Conservation (phyloP, 352 stramenopile genomes). For the Detonula confervacea region DNA sequence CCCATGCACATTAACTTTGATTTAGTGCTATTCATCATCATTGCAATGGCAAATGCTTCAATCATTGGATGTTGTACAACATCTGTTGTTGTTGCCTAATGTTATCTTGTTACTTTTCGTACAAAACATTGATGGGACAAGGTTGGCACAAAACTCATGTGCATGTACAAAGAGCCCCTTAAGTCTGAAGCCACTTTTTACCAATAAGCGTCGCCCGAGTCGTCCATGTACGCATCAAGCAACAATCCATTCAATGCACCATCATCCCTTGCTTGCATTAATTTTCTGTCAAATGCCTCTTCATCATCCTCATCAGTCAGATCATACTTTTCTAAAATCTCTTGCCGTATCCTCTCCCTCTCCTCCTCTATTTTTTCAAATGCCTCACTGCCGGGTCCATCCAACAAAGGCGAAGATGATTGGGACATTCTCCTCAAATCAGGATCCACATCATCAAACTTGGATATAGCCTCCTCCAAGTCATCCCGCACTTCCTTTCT, state of each 20-base stretch:
- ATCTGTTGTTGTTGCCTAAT: too few relatives aligned
- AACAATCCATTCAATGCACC: conserved; percentile 42
- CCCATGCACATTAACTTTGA: conserved; percentile 40
- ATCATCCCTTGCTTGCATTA: conserved; percentile 40
- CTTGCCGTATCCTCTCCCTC: conserved; percentile 33
- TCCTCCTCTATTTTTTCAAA: conserved; percentile 43
- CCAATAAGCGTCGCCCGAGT: conserved; percentile 47
- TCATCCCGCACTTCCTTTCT: conserved; percentile 66
- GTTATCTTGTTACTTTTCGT: too few relatives aligned
- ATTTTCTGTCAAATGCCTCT: conserved; percentile 46
- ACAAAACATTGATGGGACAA: too few relatives aligned
- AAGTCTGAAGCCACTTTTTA: too few relatives aligned
- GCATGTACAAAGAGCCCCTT: too few relatives aligned
- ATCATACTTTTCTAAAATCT: conserved; percentile 40
- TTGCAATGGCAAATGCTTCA: too few relatives aligned
- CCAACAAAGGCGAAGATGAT: conserved; percentile 30
- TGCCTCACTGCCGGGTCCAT: conserved; percentile 51
- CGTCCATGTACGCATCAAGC: conserved; percentile 52
- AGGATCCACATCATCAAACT: conserved; percentile 65
- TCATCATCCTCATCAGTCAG: conserved; percentile 56
- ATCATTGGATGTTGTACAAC: too few relatives aligned
- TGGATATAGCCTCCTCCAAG: conserved; percentile 66
- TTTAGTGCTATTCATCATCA: too few relatives aligned
- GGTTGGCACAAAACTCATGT: too few relatives aligned
- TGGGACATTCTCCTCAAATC: conserved; percentile 54